A percentile compares a stretch with the other conserved stretches of the same genome.
Conservation (phyloP, 257 asterid species). For the Rhazya stricta region DNA sequence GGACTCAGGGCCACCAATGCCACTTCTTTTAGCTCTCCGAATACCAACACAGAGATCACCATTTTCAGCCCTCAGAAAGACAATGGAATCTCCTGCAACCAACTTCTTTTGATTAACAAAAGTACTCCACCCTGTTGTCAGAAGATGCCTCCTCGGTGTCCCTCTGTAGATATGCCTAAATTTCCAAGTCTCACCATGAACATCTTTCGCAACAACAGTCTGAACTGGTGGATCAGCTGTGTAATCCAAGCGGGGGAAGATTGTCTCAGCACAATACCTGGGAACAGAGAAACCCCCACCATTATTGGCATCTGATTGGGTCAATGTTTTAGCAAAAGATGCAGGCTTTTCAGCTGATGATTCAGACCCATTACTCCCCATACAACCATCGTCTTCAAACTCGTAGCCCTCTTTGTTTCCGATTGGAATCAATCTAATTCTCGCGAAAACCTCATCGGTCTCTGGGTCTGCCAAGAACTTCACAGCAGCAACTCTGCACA, state of each 20-base stretch:
- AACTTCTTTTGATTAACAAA: constrained; percentile 66
- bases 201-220: constrained; percentile 32
- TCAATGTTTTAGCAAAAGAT: constrained; percentile 33
- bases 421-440: constrained; percentile 26
- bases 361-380: constrained; percentile 20
- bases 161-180: constrained; percentile 66
- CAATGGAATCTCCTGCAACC: constrained; percentile 67
- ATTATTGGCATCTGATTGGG: constrained; percentile 40
- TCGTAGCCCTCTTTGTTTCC: constrained; percentile 19
- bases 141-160: constrained; percentile 62
- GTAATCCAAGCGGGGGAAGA: constrained; percentile 29
- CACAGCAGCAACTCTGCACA: constrained; percentile 50
- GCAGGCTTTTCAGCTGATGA: constrained; percentile 24
- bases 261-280: constrained; percentile 36
- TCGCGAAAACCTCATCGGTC: constrained; percentile 32
- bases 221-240: constrained; percentile 35
- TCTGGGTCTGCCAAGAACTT: constrained; percentile 54
- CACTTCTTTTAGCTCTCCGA: constrained; percentile 51
- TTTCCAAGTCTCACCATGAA: constrained; percentile 52
- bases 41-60: constrained; percentile 60
- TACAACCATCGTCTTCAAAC: constrained; percentile 12
- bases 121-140: constrained; percentile 69
- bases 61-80: constrained; percentile 42
- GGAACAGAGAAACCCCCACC: constrained; percentile 43
- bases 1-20: constrained; percentile 38